These are phyloP conservation scores for Camelina hispida DNA, from an alignment of 345 rosid species.

Conservation along the genomic window DNA sequence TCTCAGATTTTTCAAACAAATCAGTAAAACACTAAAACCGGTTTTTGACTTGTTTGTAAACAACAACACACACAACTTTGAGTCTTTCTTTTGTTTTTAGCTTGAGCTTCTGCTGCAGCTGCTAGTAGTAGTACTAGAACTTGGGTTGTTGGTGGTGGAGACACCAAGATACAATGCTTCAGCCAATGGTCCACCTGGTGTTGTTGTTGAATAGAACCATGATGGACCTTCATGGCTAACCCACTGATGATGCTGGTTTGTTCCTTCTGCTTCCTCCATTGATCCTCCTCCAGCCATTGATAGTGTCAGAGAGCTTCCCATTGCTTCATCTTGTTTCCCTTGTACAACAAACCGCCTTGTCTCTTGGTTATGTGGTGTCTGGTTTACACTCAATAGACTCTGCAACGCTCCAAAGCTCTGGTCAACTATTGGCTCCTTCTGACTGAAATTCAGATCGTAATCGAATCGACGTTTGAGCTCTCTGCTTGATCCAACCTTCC, in stretches of 20 bases:
- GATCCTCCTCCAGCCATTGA: conserved; percentile 65
- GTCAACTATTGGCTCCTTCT: conserved; percentile 45
- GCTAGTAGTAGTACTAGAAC: conserved; percentile 43
- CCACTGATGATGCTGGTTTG: conserved; percentile 46
- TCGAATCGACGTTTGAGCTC: conserved; percentile 38
- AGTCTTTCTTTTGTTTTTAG: not conserved
- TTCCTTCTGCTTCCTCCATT: conserved; percentile 46
- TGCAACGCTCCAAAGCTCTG: conserved; percentile 47
- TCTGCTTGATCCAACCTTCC: conserved; percentile 43
- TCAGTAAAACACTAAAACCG: conserved; percentile 16
- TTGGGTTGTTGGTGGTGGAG: conserved; percentile 46
- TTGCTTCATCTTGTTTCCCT: conserved; percentile 55
- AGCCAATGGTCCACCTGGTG: conserved; percentile 59
- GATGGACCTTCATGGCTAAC: conserved; percentile 41
- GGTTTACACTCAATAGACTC: conserved; percentile 44
- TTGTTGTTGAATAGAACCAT: conserved; percentile 45
- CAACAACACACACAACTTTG: conserved; percentile 11
- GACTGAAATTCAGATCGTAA: conserved; percentile 32
- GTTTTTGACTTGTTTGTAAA: conserved; percentile 14
- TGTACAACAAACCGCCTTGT: conserved; percentile 68
- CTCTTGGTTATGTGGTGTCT: conserved; percentile 50
- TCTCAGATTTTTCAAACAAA: conserved; percentile 18
- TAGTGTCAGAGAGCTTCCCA: conserved; percentile 56
- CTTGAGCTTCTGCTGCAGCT: conserved; percentile 48
- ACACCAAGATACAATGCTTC: conserved; percentile 55